Conservation (phyloP, 345 rosid species). For the Linum tenue region DNA sequence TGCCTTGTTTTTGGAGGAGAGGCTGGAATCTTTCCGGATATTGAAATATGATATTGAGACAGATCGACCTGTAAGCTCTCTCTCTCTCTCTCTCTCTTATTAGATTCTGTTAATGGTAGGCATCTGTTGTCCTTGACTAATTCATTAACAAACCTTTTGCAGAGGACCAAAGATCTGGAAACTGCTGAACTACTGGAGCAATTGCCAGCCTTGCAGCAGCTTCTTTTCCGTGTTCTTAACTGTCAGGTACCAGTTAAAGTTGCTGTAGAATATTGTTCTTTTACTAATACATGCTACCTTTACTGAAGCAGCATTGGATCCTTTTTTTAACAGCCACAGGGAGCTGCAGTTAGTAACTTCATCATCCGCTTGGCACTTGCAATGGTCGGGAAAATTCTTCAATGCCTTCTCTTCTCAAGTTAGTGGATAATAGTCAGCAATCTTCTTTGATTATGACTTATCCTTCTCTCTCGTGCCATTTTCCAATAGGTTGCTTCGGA, state of each 20-base stretch:
- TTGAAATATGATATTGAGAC: slow-evolving; percentile 5
- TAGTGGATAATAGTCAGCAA: slow-evolving; percentile 5
- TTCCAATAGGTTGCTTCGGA: slow-evolving; percentile 68
- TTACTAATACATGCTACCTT: not conserved
- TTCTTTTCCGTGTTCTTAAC: slow-evolving; percentile 83
- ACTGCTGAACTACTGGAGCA: slow-evolving; percentile 82
- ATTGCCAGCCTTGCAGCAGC: slow-evolving; percentile 84
- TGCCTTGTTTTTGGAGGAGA: slow-evolving; percentile 5
- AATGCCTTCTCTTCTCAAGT: slow-evolving; percentile 3
- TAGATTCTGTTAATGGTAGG: not conserved
- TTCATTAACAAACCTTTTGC: slow-evolving; percentile 9
- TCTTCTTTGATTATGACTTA: slow-evolving; percentile 3
- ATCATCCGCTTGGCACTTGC: slow-evolving; percentile 81
- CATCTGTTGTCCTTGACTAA: not conserved
- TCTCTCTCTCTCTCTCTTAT: too few relatives aligned
- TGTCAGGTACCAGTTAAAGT: slow-evolving; percentile 57
- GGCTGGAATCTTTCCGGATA: slow-evolving; percentile 1
- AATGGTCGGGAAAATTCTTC: slow-evolving; percentile 45
- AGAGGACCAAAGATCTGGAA: slow-evolving; percentile 90
- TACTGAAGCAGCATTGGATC: slow-evolving; percentile 12
- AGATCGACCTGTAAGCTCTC: not conserved
- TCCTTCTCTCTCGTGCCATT: slow-evolving; percentile 3
- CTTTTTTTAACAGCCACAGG: slow-evolving; percentile 67
- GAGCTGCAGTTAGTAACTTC: slow-evolving; percentile 74
- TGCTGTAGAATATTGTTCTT: not conserved